Evolutionary conservation across 345 rosid genomes (phyloP).

Genomic region (Arabidopsis suecica): DNA sequence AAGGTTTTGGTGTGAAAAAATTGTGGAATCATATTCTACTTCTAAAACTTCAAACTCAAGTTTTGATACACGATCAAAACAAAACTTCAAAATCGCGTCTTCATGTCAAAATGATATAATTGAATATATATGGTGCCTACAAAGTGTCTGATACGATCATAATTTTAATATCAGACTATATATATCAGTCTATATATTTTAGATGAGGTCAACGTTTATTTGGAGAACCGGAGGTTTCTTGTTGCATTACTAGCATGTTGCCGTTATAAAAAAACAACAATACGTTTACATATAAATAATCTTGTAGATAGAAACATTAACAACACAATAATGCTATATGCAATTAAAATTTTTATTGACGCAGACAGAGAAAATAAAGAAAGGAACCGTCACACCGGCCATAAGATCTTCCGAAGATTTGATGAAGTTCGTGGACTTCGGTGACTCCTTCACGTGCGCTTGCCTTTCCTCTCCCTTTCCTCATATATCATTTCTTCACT

Average conservation of each 20-base stretch:
- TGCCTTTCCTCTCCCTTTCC: slow-evolving; percentile 37
- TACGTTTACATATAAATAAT: background rate
- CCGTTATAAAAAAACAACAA: slow-evolving; percentile 22
- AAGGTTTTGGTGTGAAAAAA: too few relatives aligned
- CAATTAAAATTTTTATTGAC: background rate
- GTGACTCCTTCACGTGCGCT: slow-evolving; percentile 40
- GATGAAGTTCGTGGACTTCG: slow-evolving; percentile 36
- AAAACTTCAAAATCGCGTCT: too few relatives aligned
- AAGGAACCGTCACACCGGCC: slow-evolving; percentile 44
- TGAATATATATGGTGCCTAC: too few relatives aligned
- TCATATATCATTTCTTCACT: background rate
- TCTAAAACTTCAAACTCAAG: too few relatives aligned
- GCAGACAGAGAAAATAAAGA: slow-evolving; percentile 28
- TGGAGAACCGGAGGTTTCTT: slow-evolving; percentile 37
- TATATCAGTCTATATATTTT: slow-evolving; percentile 5
- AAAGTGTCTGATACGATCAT: too few relatives aligned
- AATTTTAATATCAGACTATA: too few relatives aligned
- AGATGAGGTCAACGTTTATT: slow-evolving; percentile 40
- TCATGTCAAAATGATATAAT: too few relatives aligned
- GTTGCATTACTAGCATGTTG: slow-evolving; percentile 40
- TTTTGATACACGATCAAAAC: too few relatives aligned
- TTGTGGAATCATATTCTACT: too few relatives aligned
- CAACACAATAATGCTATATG: slow-evolving; percentile 8
- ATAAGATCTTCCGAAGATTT: slow-evolving; percentile 43
- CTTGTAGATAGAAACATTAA: slow-evolving; percentile 30